Evolutionary conservation across 2,329 filamentous ascomycete genomes (phyloP), one percentile per base, ranked within the genome.

Genomic region (Aspergillus brasiliensis): DNA sequence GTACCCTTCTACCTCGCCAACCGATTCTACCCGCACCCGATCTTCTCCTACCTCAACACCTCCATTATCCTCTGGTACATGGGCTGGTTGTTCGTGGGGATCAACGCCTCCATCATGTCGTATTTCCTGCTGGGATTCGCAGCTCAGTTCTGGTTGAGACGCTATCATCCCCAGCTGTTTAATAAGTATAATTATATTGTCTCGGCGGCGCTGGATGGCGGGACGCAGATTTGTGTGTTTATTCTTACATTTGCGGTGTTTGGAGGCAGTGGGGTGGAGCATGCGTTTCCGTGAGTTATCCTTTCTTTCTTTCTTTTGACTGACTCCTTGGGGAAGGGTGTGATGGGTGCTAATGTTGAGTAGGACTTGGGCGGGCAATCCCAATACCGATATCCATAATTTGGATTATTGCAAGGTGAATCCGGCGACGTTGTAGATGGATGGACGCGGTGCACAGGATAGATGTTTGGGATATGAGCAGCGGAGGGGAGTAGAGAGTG

Each of bases 121-220:
- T 34, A 27, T 2, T 58, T 61, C 40, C 17, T 27, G 2, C 44
- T 58, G 3, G 59, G 59, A 2, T 34, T 61, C 2, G 48, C 51
- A 5, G 47, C 51, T 5, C 59, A 61, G 56, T 51, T 56, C 44
- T 61, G 56, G 56, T 51, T 61, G 10, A 44, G 59, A 8, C 44
- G 38, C 7, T 48, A 54, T n/a, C 25, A 55, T 27, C 59, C 59
- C 1, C 19, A 46, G 34, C 5, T 61, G 5, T 61, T 55, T 8
- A 58, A 61, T 8, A 54, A 61, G 19, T 61, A 61, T 15, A 58
- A 56, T 28, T 61, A 61, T 19, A 48, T 61, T 2, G 54, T 61
- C 8, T 53, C 51, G 15, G 59, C 56, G 1, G 59, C 59, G 4
- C 11, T 61, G 19, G 59, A 61, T 6, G 59, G 59, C 2, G 59